Evolutionary conservation across 345 rosid genomes (phyloP).

Genomic region (Psidium guajava): DNA sequence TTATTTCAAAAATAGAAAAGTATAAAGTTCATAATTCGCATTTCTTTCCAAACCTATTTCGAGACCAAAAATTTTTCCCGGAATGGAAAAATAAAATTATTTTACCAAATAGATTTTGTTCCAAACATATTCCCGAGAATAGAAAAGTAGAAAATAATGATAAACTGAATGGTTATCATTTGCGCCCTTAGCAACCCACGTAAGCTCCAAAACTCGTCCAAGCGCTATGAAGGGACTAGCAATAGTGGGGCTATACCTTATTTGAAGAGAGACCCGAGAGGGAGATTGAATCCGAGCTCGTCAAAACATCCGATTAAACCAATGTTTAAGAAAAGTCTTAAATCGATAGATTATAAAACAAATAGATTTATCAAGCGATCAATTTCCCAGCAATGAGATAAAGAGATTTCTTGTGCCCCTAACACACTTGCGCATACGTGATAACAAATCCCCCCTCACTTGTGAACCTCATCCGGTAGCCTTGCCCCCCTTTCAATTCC

Average conservation of each 20-base stretch:
- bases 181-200: too few relatives aligned
- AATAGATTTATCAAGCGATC: neutral
- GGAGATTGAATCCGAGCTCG: neutral
- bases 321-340: neutral
- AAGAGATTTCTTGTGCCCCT: neutral
- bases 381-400: neutral
- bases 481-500: neutral
- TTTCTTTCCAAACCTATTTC: too few relatives aligned
- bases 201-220: neutral
- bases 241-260: neutral
- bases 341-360: neutral
- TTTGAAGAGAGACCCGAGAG: neutral
- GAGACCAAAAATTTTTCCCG: too few relatives aligned
- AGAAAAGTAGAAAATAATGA: too few relatives aligned
- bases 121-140: too few relatives aligned
- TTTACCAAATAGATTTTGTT: too few relatives aligned
- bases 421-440: neutral
- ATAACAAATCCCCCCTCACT: neutral
- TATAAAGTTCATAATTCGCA: too few relatives aligned
- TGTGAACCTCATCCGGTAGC: neutral
- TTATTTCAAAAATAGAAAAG: too few relatives aligned
- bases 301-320: neutral
- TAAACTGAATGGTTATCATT: too few relatives aligned
- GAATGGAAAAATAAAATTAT: too few relatives aligned
- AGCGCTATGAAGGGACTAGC: neutral